Evolutionary conservation across 2,329 filamentous ascomycete species (phyloP), one percentile per base, ranked within the genome.

Genomic region (Dactylellina leptospora): DNA sequence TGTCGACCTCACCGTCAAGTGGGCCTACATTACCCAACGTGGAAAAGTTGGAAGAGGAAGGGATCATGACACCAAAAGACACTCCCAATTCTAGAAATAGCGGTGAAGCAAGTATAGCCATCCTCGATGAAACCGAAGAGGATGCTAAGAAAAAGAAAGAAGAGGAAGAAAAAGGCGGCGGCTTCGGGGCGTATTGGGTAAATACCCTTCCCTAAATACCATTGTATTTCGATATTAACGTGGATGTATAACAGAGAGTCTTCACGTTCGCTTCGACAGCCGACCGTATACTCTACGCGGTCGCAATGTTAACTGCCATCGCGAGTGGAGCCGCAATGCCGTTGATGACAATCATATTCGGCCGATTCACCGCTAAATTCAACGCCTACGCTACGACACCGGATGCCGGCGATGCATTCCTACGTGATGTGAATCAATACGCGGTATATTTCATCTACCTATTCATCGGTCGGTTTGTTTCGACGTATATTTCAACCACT

Each of bases 371-470:
- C 9, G 72, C 63, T n/a, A 61, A 74, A n/a, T 76, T 77, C 66
- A 77, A 71, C 38, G 44, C 63, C 22, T 76, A 76, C 23, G 59
- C 74, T 2, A 30, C 20, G n/a, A 64, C 61, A 6, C 28, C 62
- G 0, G 25, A 33, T 36, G 18, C 13, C 44, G 42, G 56, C 3
- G 55, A 56, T 16, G 40, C 56, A 30, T 73, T 66, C 36, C 4
- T 62, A n/a, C 28, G 25, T 6, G 56, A 73, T 50, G 44, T 68
- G 44, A 73, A 61, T 50, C 27, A 74, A 1, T 72, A 81, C 27
- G 11, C 71, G 1, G 80, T 92, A 0, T 90, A 88, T 78, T 87
- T 92, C 76, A 84, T 92, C 60, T 86, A 86, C 61, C 81, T 92
- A 4, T 92, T 92, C 78, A 79, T 92, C 40, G 88, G 81, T 11